Evolutionary conservation across 2,329 filamentous ascomycete genomes (phyloP).

Genomic region (Colletotrichum liaoningense): DNA sequence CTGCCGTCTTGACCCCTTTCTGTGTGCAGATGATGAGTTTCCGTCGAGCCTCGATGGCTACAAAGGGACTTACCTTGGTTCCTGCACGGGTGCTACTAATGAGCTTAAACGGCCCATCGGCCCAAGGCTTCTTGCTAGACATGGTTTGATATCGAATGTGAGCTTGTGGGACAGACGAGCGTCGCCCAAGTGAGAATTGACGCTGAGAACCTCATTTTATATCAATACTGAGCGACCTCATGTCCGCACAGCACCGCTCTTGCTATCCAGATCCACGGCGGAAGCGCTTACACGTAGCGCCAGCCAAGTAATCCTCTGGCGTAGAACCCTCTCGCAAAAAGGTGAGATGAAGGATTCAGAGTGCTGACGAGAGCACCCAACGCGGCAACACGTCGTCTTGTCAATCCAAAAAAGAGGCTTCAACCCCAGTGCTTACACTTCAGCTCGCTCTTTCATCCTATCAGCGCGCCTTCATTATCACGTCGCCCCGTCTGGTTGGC

Average conservation of each 20-base stretch:
- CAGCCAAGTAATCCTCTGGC: not conserved
- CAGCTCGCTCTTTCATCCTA: not conserved
- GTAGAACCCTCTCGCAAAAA: not conserved
- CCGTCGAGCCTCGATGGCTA: not conserved
- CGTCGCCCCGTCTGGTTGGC: not conserved
- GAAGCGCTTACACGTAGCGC: not conserved
- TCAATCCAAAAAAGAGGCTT: not conserved
- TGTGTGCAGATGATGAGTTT: not conserved
- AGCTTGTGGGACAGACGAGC: not conserved
- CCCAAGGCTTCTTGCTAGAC: conserved; percentile 42
- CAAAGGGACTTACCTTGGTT: conserved; percentile 35
- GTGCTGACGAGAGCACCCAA: conserved; percentile 27
- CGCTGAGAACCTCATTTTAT: conserved; percentile 1
- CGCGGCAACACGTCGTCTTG: not conserved
- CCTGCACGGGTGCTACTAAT: conserved; percentile 41
- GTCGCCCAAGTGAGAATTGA: not conserved
- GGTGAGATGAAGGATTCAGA: conserved; percentile 2
- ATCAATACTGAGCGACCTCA: not conserved
- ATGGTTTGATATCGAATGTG: not conserved
- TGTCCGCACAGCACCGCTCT: not conserved
- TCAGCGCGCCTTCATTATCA: not conserved
- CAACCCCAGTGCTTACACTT: conserved; percentile 6
- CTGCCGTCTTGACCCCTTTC: conserved; percentile 38
- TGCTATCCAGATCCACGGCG: not conserved
- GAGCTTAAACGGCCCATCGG: conserved; percentile 47